These are phyloP conservation scores for Solanum sitiens DNA, from an alignment of 257 asterid genomes.

Conservation along the genomic window DNA sequence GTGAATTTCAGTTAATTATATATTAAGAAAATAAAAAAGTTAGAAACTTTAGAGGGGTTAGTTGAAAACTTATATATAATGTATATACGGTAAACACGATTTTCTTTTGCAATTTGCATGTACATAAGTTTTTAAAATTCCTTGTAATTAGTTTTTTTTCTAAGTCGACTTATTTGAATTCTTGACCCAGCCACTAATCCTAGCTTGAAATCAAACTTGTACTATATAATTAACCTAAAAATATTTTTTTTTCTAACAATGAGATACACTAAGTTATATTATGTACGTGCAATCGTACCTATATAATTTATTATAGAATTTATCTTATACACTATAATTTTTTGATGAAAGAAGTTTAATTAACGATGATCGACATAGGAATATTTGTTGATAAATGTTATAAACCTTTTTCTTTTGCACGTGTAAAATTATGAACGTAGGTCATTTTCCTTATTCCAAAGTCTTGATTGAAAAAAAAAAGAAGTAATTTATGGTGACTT, in stretches of 20 bases:
- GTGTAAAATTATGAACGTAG: background rate
- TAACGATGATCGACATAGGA: background rate
- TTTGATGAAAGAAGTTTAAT: background rate
- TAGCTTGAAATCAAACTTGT: background rate
- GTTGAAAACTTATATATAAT: background rate
- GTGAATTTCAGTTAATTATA: background rate
- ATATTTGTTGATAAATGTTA: background rate
- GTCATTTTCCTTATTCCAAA: background rate
- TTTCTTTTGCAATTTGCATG: background rate
- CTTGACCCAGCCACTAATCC: background rate
- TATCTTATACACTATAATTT: background rate
- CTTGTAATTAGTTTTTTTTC: background rate
- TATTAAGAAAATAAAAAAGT: rapidly evolving
- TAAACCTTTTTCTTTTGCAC: background rate
- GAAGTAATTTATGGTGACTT: background rate
- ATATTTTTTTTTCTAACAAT: background rate
- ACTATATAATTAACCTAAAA: background rate
- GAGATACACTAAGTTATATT: background rate
- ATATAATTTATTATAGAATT: background rate
- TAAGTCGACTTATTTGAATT: background rate
- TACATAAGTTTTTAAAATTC: background rate
- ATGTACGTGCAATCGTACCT: background rate
- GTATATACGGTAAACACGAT: background rate
- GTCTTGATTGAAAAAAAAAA: background rate
- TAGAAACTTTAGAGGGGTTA: rapidly evolving